Evolutionary conservation across 23 red algal genomes (phyloP).

Genomic region (Gracilaria domingensis): DNA sequence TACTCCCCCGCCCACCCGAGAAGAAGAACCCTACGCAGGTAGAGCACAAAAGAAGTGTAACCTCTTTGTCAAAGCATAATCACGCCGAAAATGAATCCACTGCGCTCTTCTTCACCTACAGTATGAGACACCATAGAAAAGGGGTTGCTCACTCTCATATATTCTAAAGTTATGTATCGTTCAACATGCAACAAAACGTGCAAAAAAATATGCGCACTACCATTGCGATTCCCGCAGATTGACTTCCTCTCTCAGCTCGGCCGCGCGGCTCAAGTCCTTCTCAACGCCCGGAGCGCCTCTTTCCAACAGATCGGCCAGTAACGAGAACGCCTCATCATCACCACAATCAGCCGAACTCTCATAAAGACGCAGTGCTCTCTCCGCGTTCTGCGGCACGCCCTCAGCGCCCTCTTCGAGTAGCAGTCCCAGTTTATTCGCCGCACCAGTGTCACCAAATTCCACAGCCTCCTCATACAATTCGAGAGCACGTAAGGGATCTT

Average conservation of each 20-base stretch:
- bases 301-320: conserved; percentile 61
- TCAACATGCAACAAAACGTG: not conserved
- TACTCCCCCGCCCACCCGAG: no score
- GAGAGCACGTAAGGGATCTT: conserved; percentile 17
- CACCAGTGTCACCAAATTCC: conserved; percentile 41
- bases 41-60: not conserved
- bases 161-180: not conserved
- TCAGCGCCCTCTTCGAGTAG: conserved; percentile 53
- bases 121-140: not conserved
- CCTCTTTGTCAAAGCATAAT: not conserved
- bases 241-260: conserved; percentile 51
- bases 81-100: not conserved
- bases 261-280: conserved; percentile 40
- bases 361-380: conserved; percentile 29
- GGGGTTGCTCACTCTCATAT: not conserved
- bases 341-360: conserved; percentile 47
- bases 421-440: conserved; percentile 31
- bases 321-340: conserved; percentile 45
- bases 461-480: conserved; percentile 57
- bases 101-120: not conserved
- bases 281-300: conserved; percentile 50
- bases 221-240: conserved; percentile 16
- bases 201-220: not conserved
- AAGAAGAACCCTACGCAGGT: no score
- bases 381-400: conserved; percentile 28